Percentiles rank a stretch among this genome's conserved stretches.
Conservation (phyloP, 129 eudicot species). For the Artemisia annua region DNA sequence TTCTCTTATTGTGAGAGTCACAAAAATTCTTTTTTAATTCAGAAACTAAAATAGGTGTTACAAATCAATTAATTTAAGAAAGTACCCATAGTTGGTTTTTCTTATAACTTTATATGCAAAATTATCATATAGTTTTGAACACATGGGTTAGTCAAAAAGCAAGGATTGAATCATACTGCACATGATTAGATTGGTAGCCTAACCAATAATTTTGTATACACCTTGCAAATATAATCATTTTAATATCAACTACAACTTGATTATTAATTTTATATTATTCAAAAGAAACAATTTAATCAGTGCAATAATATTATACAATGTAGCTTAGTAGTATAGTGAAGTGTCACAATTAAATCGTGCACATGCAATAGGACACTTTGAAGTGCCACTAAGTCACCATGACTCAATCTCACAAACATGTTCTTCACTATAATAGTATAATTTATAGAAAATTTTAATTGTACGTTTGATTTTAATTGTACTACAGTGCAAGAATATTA, state of each 20-base stretch:
- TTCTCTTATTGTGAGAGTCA: too few species aligned
- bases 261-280: not conserved
- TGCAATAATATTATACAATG: too few species aligned
- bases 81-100: too few species aligned
- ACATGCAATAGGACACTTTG: conserved; percentile 28
- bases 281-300: too few species aligned
- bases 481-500: too few species aligned
- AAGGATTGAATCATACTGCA: conserved; percentile 24
- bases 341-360: not conserved
- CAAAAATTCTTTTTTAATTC: too few species aligned
- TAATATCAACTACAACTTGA: not conserved
- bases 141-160: conserved; percentile 32
- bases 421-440: too few species aligned
- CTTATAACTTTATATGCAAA: not conserved
- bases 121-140: not conserved
- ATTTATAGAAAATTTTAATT: too few species aligned
- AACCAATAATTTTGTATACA: conserved; percentile 19
- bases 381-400: conserved; percentile 27
- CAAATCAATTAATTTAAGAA: too few species aligned
- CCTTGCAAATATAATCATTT: conserved; percentile 10
- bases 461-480: too few species aligned
- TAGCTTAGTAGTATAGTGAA: too few species aligned
- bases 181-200: conserved; percentile 34
- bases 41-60: too few species aligned
- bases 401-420: not conserved